phyloP scores from a whole-genome alignment of 1,284 basidiomycete species.

The Ganoderma meredithae region DNA sequence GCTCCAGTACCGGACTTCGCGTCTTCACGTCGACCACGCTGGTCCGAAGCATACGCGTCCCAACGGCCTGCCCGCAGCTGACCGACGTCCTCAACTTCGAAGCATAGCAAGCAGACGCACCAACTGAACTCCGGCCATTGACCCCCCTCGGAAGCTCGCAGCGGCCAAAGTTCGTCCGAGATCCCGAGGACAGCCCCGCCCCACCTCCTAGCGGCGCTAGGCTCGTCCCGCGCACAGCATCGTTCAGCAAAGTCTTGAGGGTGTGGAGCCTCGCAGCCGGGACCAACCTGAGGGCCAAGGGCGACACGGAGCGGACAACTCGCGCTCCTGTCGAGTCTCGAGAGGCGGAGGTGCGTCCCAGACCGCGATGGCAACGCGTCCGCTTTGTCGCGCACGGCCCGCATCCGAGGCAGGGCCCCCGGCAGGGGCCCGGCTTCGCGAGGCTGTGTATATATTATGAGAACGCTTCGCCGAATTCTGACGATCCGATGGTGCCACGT shows the following conservation, averaged over 20 bases:
- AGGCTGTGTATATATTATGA: slow-evolving; percentile 30
- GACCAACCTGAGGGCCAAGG: not conserved
- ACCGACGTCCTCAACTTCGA: not conserved
- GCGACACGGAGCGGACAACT: not conserved
- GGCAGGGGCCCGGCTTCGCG: slow-evolving; percentile 15
- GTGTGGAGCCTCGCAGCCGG: not conserved
- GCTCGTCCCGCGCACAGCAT: not conserved
- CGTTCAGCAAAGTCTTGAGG: not conserved
- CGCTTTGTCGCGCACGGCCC: slow-evolving; percentile 1
- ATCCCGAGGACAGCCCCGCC: not conserved
- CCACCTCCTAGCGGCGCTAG: not conserved
- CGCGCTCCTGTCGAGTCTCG: not conserved
- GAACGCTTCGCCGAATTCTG: slow-evolving; percentile 25
- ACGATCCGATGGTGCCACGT: slow-evolving; percentile 24
- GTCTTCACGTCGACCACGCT: not conserved
- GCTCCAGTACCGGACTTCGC: not conserved
- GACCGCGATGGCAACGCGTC: not conserved
- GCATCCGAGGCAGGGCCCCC: not conserved
- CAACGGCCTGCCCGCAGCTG: not conserved
- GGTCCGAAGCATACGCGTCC: not conserved
- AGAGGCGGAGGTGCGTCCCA: slow-evolving; percentile 5
- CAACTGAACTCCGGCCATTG: not conserved
- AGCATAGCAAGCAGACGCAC: slow-evolving; percentile 1
- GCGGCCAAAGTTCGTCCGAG: not conserved
- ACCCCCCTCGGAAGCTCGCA: not conserved